Percentiles rank a stretch among this genome's conserved stretches.
phyloP scores from a whole-genome alignment of 1,139 yeast genomes.

The Protomyces inundatus region DNA sequence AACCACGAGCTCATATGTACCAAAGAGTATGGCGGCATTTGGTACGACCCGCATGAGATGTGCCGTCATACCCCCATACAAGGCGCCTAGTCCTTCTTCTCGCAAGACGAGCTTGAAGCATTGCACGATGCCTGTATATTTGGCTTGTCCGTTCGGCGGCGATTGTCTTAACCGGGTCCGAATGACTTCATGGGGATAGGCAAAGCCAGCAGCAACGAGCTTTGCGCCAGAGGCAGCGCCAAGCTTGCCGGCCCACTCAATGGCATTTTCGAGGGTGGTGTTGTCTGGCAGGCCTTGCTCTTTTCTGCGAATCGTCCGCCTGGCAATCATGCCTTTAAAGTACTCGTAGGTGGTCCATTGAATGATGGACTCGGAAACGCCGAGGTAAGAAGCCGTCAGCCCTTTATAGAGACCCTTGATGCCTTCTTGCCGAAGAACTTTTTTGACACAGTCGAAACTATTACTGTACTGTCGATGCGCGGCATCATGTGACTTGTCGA shows the following conservation, averaged over 20 bases:
- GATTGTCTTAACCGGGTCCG: constrained; percentile 95
- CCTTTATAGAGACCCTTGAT: constrained; percentile 76
- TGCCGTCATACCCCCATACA: constrained; percentile 97
- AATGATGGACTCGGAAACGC: constrained; percentile 85
- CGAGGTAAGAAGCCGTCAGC: constrained; percentile 86
- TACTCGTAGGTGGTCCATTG: constrained; percentile 98
- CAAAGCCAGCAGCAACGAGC: constrained; percentile 81
- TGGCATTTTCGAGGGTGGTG: constrained; percentile 58
- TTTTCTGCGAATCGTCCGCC: constrained; percentile 43
- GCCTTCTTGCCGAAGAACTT: constrained; percentile 73
- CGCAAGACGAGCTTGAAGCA: constrained; percentile 75
- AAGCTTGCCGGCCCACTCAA: constrained; percentile 92
- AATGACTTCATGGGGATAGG: constrained; percentile 97
- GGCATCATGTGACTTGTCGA: constrained; percentile 54
- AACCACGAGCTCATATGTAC: constrained; percentile 88
- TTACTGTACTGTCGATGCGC: constrained; percentile 58
- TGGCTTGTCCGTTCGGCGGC: constrained; percentile 72
- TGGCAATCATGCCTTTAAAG: constrained; percentile 68
- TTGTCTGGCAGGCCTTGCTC: constrained; percentile 27
- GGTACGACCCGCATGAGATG: constrained; percentile 96
- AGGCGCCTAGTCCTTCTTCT: constrained; percentile 87
- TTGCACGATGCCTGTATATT: constrained; percentile 84
- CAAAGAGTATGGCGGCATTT: constrained; percentile 96
- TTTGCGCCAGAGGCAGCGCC: constrained; percentile 98
- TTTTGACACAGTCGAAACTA: constrained; percentile 75